Evolutionary conservation across 495 filamentous ascomycete genomes (phyloP), one percentile per base, ranked within the genome.

Genomic region (Pseudomonodictys pantanalensis): DNA sequence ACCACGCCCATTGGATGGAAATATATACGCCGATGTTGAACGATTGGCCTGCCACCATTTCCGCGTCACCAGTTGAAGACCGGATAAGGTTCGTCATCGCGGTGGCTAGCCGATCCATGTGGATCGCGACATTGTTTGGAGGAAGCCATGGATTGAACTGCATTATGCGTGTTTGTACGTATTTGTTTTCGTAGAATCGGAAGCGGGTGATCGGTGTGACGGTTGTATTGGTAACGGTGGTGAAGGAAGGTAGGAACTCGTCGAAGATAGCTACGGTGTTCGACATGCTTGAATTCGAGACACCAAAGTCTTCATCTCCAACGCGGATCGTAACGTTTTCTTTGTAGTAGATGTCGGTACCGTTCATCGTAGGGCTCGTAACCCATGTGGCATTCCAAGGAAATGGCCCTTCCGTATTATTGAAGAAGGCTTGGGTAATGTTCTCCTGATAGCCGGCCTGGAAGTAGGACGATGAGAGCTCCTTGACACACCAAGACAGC

Each of bases 61-160:
- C 38, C 12, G 7, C 42, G 29, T 24, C 39, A 11, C 30, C 15
- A 1, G 46, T 35, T 25, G 52, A 58, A n/a, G n/a, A n/a, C 1
- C 59, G 64, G 10, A 67, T 49, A 2, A 38, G 18, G 32, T 58
- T 56, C 26, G 64, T 67, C 20, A 67, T 8, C 1, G 58, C 58
- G 12, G 35, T 58, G 2, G 58, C 57, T 1, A 67, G 33, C 7
- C 51, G 25, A 5, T 60, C 64, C 38, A 64, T 17, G 28, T 64
- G 59, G 15, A 9, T 18, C 1, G 47, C 45, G 22, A 67, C 23
- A 26, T 67, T 60, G 17, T 64, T 45, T 2, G 30, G 38, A 41
- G 38, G 17, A 20, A 49, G 3, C 60, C 59, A 67, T 10, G 64
- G 64, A 39, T 67, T 60, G 45, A 41, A 33, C 17, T 42, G 6